phyloP scores from a whole-genome alignment of 2,329 filamentous ascomycete species.

The Pseudocercospora musae region DNA sequence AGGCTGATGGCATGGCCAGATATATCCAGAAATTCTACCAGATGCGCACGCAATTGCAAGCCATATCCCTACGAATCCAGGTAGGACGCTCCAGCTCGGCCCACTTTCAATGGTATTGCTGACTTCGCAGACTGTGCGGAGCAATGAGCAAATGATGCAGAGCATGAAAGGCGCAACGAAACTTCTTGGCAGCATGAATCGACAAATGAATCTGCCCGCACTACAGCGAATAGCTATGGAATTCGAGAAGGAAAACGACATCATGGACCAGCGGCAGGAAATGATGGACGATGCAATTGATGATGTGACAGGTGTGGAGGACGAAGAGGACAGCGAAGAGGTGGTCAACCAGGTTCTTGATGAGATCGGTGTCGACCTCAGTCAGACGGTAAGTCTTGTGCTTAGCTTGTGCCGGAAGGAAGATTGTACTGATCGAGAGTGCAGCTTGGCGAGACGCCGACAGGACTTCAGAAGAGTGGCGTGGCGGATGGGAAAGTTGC shows the following conservation, averaged over 20 bases:
- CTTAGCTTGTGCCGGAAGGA: background rate
- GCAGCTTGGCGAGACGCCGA: conserved; percentile 88
- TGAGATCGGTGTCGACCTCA: conserved; percentile 92
- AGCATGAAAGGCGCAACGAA: conserved; percentile 97
- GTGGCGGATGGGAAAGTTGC: conserved; percentile 76
- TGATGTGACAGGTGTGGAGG: conserved; percentile 84
- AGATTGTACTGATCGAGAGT: conserved; percentile 8
- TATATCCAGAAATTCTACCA: conserved; percentile 92
- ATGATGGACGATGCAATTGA: conserved; percentile 99
- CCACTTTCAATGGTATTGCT: background rate
- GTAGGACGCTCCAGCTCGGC: conserved; percentile 45
- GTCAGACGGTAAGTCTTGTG: conserved; percentile 68
- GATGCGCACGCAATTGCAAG: conserved; percentile 95
- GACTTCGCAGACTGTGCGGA: conserved; percentile 74
- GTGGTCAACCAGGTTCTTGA: conserved; percentile 95
- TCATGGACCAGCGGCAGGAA: conserved; percentile 98
- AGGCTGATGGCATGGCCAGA: background rate
- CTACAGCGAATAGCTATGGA: conserved; percentile 98
- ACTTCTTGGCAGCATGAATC: conserved; percentile 93
- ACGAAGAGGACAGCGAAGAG: conserved; percentile 95
- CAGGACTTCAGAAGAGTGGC: conserved; percentile 70
- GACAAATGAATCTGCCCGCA: conserved; percentile 93
- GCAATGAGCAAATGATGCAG: conserved; percentile 99
- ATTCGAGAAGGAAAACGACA: conserved; percentile 97
- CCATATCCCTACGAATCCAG: conserved; percentile 92